Evolutionary conservation across 2,329 filamentous ascomycete genomes (phyloP), one percentile per base, ranked within the genome.

Genomic region (Cordyceps tenuipes): DNA sequence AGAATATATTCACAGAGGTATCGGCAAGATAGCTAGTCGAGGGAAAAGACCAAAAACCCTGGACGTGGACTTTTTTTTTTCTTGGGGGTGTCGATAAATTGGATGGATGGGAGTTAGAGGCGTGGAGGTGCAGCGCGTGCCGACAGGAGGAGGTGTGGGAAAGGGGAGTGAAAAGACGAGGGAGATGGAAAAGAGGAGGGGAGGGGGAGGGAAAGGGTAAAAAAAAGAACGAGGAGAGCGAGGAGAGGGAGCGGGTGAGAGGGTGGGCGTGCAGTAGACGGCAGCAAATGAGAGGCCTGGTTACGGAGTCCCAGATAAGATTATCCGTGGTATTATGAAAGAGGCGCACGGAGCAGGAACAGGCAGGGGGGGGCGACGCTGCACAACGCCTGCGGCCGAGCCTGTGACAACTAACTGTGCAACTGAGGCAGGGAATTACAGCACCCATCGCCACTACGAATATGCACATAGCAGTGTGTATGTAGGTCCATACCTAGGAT

Each of bases 101-200:
- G 34, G 34, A 36, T 41, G 39, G 23, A 57, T 61, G 59, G 58
- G 41, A 48, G 53, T 36, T 21, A 51, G 59, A 61, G 59, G 59
- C 59, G 59, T 61, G 59, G 52, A 61, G 59, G 59, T 57, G 59
- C 59, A 56, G 59, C 59, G 47, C 23, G 41, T 13, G 52, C 12
- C 29, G 44, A 55, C 17, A 50, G 51, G 52, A 51, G 49, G 34
- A 60, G 58, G 59, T 51, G 59, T 61, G 59, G 46, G 52, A 44
- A 48, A 44, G 53, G 48, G 34, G 71, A 69, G 71, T 72, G 70
- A 66, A 65, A 65, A 68, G 70, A 23, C 23, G 23, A 44, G 53
- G 48, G 34, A 70, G 69, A 70, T 72, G 70, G 65, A 65, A 65
- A 68, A 69, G 71, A 64, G 62, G 63, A 64, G 49, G 46, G 60